Evolutionary conservation across 169 alveolate species (phyloP).

Genomic region (Plasmodium billcollinsi): DNA sequence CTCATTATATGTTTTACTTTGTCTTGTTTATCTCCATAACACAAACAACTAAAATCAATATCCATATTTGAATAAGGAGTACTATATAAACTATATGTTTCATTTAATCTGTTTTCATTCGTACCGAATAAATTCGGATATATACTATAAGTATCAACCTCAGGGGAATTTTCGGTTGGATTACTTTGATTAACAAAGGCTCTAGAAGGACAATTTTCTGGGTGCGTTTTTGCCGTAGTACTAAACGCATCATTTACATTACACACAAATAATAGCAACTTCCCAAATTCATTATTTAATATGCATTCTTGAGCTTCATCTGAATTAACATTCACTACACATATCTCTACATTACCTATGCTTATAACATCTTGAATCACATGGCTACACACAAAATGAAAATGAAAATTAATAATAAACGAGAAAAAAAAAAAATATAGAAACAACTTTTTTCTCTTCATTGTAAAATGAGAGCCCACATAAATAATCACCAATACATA

Average conservation of each 20-base stretch:
- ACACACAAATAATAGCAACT: constrained; percentile 34
- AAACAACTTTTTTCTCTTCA: too few relatives aligned
- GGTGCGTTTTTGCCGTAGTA: not conserved
- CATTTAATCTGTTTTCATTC: not conserved
- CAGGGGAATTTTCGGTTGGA: constrained; percentile 50
- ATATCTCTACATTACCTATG: constrained; percentile 20
- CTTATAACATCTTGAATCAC: constrained; percentile 4
- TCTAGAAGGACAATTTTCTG: constrained; percentile 21
- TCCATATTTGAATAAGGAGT: constrained; percentile 53
- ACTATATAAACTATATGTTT: constrained; percentile 10
- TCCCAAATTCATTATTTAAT: constrained; percentile 52
- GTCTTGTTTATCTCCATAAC: constrained; percentile 7
- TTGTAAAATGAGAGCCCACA: too few relatives aligned
- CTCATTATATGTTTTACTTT: constrained; percentile 40
- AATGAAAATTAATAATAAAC: not conserved
- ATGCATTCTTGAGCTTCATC: constrained; percentile 46
- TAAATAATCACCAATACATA: too few relatives aligned
- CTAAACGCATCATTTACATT: not conserved
- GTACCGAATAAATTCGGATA: constrained; percentile 43
- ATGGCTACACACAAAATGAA: not conserved
- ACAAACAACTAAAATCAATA: constrained; percentile 44
- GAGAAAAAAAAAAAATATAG: too few relatives aligned
- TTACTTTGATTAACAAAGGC: constrained; percentile 32
- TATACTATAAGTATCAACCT: constrained; percentile 33
- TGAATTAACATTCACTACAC: constrained; percentile 6